Conservation (phyloP, 345 rosid species). For the Euphorbia lathyris region DNA sequence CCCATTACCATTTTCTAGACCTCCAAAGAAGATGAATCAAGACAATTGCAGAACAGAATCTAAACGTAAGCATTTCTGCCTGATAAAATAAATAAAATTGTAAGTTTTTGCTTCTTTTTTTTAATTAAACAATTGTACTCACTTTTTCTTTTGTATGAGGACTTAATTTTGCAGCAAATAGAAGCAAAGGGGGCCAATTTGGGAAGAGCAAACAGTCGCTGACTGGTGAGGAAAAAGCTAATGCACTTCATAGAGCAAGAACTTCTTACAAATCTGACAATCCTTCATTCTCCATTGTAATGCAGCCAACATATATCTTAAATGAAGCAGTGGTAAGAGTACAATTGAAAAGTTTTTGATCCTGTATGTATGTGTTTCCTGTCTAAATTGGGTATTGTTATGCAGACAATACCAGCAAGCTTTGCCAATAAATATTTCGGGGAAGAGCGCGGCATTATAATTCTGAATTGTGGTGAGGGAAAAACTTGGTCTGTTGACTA, state of each 20-base stretch:
- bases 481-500: slow-evolving; percentile 11
- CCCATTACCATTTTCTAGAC: background rate
- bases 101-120: too few relatives aligned
- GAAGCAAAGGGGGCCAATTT: too few relatives aligned
- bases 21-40: background rate
- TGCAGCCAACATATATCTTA: slow-evolving; percentile 22
- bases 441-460: background rate
- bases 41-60: background rate
- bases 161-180: too few relatives aligned
- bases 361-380: background rate
- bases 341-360: too few relatives aligned
- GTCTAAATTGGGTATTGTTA: background rate
- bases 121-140: too few relatives aligned
- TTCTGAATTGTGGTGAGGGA: slow-evolving; percentile 6
- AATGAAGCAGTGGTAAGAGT: background rate
- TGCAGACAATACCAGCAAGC: slow-evolving; percentile 4
- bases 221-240: background rate
- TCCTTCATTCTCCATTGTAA: slow-evolving; percentile 21
- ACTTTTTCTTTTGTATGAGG: too few relatives aligned
- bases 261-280: slow-evolving; percentile 18
- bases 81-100: background rate
- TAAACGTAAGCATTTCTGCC: background rate
- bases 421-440: slow-evolving; percentile 11
- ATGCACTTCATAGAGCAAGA: slow-evolving; percentile 18
- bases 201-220: background rate